Evolutionary conservation across 495 filamentous ascomycete species (phyloP).

Genomic region (Talaromyces stipitatus): DNA sequence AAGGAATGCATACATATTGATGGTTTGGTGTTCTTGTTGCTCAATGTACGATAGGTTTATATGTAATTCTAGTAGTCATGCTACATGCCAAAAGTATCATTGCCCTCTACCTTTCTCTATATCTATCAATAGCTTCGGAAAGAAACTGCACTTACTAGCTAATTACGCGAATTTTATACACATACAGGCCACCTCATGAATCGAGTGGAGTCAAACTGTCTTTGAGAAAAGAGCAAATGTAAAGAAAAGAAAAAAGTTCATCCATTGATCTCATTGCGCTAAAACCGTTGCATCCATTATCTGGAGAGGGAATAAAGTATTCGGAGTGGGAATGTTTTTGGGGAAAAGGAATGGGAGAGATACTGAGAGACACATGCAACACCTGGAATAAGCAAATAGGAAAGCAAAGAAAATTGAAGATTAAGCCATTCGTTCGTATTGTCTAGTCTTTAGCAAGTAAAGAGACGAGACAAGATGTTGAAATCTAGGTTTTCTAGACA

Average conservation of each 20-base stretch:
- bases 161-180: background rate
- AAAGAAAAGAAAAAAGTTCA: slow-evolving; percentile 9
- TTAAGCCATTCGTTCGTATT: background rate
- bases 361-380: no score
- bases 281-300: background rate
- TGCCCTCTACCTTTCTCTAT: no score
- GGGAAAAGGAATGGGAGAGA: no score
- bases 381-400: no score
- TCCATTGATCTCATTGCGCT: background rate
- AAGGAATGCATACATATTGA: background rate
- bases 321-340: no score
- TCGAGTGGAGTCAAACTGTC: no score
- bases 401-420: background rate
- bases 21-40: background rate
- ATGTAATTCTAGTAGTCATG: background rate
- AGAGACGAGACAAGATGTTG: background rate
- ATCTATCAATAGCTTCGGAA: no score
- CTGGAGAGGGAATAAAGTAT: background rate
- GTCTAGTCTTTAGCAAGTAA: background rate
- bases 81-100: background rate
- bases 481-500: slow-evolving; percentile 13
- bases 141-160: background rate
- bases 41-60: background rate
- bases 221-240: no score
- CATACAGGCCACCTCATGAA: background rate